Conservation (phyloP, 495 filamentous ascomycete species). For the Penicillium silybi region DNA sequence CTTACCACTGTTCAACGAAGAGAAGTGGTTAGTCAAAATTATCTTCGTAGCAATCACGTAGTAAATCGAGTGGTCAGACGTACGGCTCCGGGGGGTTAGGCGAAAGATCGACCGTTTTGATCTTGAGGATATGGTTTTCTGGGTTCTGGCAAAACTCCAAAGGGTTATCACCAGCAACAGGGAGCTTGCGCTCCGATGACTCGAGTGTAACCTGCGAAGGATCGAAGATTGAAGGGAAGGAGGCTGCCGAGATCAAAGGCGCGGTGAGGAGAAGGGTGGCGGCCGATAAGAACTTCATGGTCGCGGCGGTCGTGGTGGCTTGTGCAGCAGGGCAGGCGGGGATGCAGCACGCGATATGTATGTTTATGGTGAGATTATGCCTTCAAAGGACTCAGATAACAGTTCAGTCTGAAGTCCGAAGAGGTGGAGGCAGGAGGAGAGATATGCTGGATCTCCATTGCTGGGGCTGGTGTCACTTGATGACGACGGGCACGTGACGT, state of each 20-base stretch:
- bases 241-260: slow-evolving; percentile 31
- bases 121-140: slow-evolving; percentile 58
- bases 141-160: slow-evolving; percentile 64
- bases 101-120: slow-evolving; percentile 71
- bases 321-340: neutral
- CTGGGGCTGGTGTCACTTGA: slow-evolving; percentile 23
- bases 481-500: slow-evolving; percentile 22
- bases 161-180: slow-evolving; percentile 42
- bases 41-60: neutral
- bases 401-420: neutral
- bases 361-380: neutral
- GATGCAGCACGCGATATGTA: neutral
- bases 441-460: neutral
- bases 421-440: neutral
- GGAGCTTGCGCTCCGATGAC: slow-evolving; percentile 5
- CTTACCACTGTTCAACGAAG: slow-evolving; percentile 57
- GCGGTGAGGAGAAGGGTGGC: slow-evolving; percentile 31
- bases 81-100: slow-evolving; percentile 91
- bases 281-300: slow-evolving; percentile 48
- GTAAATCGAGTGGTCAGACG: slow-evolving; percentile 29
- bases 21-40: slow-evolving; percentile 7
- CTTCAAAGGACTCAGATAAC: neutral
- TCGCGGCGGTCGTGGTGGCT: slow-evolving; percentile 2
- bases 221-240: slow-evolving; percentile 22
- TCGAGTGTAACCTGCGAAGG: slow-evolving; percentile 31